A percentile compares a stretch with the other conserved stretches of the same genome.
These are phyloP conservation scores for Simplicillium aogashimaense DNA, from an alignment of 2,329 filamentous ascomycete genomes.

Conservation along the genomic window DNA sequence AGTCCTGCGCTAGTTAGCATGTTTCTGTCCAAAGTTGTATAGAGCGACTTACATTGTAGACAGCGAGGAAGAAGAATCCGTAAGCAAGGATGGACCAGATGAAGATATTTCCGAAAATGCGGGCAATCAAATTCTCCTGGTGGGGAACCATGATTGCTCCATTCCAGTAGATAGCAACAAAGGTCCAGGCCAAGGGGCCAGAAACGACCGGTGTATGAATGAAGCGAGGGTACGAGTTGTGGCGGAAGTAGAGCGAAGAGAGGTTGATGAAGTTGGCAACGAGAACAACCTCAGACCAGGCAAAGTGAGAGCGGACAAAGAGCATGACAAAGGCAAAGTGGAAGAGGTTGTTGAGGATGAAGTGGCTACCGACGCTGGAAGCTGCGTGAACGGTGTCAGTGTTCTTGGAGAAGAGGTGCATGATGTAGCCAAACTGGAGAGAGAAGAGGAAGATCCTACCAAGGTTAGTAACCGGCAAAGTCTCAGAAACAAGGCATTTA, in stretches of 20 bases:
- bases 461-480: background rate
- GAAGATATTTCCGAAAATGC: slow-evolving; percentile 77
- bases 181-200: slow-evolving; percentile 73
- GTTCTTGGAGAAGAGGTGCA: slow-evolving; percentile 63
- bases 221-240: slow-evolving; percentile 59
- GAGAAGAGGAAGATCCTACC: slow-evolving; percentile 63
- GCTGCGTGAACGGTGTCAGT: slow-evolving; percentile 55
- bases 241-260: slow-evolving; percentile 68
- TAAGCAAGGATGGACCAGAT: slow-evolving; percentile 77
- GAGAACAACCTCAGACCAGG: slow-evolving; percentile 65
- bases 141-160: slow-evolving; percentile 74
- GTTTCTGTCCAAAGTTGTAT: slow-evolving; percentile 5
- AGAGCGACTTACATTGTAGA: slow-evolving; percentile 53
- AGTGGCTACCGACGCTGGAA: slow-evolving; percentile 71
- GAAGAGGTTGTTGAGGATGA: slow-evolving; percentile 77
- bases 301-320: slow-evolving; percentile 68
- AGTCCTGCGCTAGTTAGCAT: slow-evolving; percentile 35
- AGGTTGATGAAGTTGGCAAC: slow-evolving; percentile 78
- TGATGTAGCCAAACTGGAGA: slow-evolving; percentile 66
- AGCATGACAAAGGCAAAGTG: slow-evolving; percentile 76
- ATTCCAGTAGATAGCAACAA: slow-evolving; percentile 82
- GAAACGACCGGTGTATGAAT: slow-evolving; percentile 70
- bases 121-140: slow-evolving; percentile 54
- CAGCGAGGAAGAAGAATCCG: slow-evolving; percentile 64
- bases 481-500: background rate